Evolutionary conservation across 768 basidiomycete genomes (phyloP).

Genomic region (Mycena vitilis): DNA sequence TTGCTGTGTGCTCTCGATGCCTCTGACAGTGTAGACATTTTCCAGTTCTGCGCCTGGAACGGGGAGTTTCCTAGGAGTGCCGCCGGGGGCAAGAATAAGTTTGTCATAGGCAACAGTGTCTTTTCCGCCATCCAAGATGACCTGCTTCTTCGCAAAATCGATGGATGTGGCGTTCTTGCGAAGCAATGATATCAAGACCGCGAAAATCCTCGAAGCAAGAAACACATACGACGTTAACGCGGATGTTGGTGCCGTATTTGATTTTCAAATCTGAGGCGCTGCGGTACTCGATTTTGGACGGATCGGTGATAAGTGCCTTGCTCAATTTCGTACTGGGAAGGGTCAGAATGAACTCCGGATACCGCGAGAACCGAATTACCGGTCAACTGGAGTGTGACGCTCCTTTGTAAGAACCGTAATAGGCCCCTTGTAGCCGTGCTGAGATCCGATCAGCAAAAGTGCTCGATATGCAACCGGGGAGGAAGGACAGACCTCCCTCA

Average conservation of each 20-base stretch:
- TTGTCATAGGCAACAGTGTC: slow-evolving; percentile 76
- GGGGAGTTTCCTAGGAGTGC: slow-evolving; percentile 78
- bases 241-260: slow-evolving; percentile 76
- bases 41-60: slow-evolving; percentile 79
- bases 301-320: slow-evolving; percentile 84
- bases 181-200: slow-evolving; percentile 14
- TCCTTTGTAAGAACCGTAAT: slow-evolving; percentile 88
- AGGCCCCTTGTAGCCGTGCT: slow-evolving; percentile 83
- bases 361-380: slow-evolving; percentile 53
- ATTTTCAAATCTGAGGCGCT: slow-evolving; percentile 79
- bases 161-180: slow-evolving; percentile 76
- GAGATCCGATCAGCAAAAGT: slow-evolving; percentile 10
- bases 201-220: slow-evolving; percentile 10
- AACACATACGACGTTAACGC: slow-evolving; percentile 64
- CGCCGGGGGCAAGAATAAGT: slow-evolving; percentile 84
- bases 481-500: slow-evolving; percentile 72
- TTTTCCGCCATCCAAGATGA: slow-evolving; percentile 70
- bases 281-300: slow-evolving; percentile 81
- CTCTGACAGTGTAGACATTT: slow-evolving; percentile 83
- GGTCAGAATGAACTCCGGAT: slow-evolving; percentile 25
- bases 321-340: slow-evolving; percentile 82
- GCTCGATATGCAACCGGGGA: not conserved
- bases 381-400: slow-evolving; percentile 83
- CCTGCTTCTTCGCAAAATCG: slow-evolving; percentile 70
- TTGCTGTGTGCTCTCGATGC: slow-evolving; percentile 75